Base-by-base conservation (phyloP, 306 rosid genomes). In the Quercus mongolica region DNA sequence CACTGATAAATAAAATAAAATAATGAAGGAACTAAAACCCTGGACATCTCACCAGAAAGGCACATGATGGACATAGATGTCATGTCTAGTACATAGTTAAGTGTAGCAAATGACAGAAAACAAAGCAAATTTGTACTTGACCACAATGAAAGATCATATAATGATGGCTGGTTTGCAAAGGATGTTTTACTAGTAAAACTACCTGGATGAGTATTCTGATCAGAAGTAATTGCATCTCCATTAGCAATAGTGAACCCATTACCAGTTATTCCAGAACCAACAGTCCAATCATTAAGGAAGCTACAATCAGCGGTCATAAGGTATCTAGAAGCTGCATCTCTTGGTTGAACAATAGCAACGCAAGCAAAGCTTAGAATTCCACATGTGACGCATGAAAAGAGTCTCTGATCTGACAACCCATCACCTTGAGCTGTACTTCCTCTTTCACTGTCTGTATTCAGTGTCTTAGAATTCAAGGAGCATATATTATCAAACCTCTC, bases 341-440 rank as follows among this genome's bases (percentile, higher is more conserved):
- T 91, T 25, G 99, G 99, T 85, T 89, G 98, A 81, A 96, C 80
- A 81, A 96, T 80, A 72, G 99, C 99, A 51, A 91, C 94, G 80
- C 99, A 96, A 38, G 97, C 88, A 88, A 96, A 96, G 90, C 96
- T 86, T 82, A 96, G 83, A 82, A 93, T 89, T 69, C 99, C 99
- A 83, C 99, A 96, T 3, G 98, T 91, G 79, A 93, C 99, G 57
- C 99, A 96, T 28, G 99, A 93, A 88, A 96, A 93, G 44, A 96
- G 82, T 85, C 96, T 90, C 85, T 96, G 96, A 59, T 96, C 96
- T 59, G 99, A 89, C 74, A 91, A 76, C 51, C 91, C 92, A 81
- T 91, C 90, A 63, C 75, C 83, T 33, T 89, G 87, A 62, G 62
- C 65, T 61, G 83, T 84, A 76, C 76, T 78, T 74, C 87, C 89